Base-by-base conservation (phyloP, 495 filamentous ascomycete species). In the Penicillium crystallinum region DNA sequence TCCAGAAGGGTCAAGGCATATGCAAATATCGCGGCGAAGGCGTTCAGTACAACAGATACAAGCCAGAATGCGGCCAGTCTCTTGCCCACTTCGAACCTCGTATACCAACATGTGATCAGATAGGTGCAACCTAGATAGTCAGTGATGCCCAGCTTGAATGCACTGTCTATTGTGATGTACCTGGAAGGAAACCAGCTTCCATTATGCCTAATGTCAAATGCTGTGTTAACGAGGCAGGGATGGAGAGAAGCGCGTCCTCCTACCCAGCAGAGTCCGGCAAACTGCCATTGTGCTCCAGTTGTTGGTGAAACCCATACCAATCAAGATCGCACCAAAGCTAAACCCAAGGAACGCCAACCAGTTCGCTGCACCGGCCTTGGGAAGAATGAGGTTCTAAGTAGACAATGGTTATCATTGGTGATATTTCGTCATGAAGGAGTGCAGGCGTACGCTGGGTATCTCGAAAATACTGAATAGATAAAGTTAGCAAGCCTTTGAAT, bases 101-200 rank as follows among this genome's bases (percentile, higher is more conserved):
- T 42, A 23, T 42, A 42, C 40, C 40, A 42, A 27, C 40, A 42
- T 29, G 40, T 42, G 17, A 42, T 42, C n/a, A 42, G 40, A 18
- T 42, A 42, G 7, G 40, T 42, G 40, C 40, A 42, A 17, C 40
- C 40, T 42, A 9, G 14, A 15, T 11, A 17, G 40, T 42, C 15
- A 42, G 40, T 42, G 14, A 4, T 41, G 38, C 12, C 14, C 4
- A 29, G 21, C 14, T 41, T 15, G 40, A 17, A 27, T 2, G 17
- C 40, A 42, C 11, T 15, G 40, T 10, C 1, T 3, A 42, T 27
- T 42, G n/a, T n/a, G 14, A 17, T 29, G 25, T 42, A 42, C 40
- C 40, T 25, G 40, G 40, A 17, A 42, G 23, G 5, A 42, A 42
- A 3, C 40, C 40, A 4, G 40, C 40, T 42, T 42, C 40, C 40